Conservation (phyloP, 2,329 filamentous ascomycete genomes). For the Alternaria triticimaculans region DNA sequence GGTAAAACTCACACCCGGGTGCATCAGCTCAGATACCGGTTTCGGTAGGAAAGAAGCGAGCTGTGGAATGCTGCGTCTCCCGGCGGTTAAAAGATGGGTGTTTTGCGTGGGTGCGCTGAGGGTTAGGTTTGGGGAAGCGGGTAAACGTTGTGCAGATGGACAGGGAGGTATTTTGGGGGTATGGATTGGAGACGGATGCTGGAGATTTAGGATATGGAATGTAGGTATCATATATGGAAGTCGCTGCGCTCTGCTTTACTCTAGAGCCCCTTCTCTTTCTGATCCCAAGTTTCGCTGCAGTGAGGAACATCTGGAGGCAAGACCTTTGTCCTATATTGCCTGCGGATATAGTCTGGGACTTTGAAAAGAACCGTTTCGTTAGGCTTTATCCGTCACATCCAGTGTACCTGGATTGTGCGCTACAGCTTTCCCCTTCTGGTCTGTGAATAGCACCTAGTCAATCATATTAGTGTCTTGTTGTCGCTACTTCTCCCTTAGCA, state of each 20-base stretch:
- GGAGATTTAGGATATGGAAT: not conserved
- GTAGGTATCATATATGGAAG: not conserved
- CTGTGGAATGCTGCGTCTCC: constrained; percentile 11
- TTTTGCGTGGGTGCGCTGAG: not conserved
- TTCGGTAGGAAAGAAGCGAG: constrained; percentile 2
- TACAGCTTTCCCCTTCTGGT: constrained; percentile 51
- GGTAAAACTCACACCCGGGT: constrained; percentile 5
- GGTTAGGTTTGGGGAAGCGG: not conserved
- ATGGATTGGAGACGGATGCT: not conserved
- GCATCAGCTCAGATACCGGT: constrained; percentile 2
- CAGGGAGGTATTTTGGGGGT: not conserved
- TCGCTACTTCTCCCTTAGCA: not conserved
- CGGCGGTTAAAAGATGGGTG: constrained; percentile 16
- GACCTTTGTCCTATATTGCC: not conserved
- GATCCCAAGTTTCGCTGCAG: not conserved
- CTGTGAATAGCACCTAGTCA: constrained; percentile 47
- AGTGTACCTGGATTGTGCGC: constrained; percentile 50
- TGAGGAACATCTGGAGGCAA: not conserved
- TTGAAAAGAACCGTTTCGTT: not conserved
- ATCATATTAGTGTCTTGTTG: not conserved
- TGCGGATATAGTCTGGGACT: not conserved
- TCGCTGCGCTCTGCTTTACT: not conserved
- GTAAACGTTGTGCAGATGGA: not conserved
- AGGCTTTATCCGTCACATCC: constrained; percentile 16
- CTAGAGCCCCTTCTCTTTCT: not conserved